Evolutionary conservation across 1,284 basidiomycete species (phyloP).

Genomic region (Cronartium quercuum): DNA sequence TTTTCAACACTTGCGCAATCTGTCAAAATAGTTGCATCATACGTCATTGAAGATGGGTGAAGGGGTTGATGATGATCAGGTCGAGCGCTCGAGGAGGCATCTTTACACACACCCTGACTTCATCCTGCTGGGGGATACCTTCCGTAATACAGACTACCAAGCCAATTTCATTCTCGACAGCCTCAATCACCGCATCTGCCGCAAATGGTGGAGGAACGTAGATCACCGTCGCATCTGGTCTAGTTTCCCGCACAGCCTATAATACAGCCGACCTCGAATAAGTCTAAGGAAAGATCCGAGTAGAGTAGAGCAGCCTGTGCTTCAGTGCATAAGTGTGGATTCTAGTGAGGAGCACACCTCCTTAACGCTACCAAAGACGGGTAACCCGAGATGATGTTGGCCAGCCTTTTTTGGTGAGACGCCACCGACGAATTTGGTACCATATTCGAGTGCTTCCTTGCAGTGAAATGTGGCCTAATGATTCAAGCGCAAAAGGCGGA

Average conservation of each 20-base stretch:
- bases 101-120: slow-evolving; percentile 64
- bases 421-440: slow-evolving; percentile 95
- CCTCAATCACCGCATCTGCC: slow-evolving; percentile 92
- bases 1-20: slow-evolving; percentile 88
- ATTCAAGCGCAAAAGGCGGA: neutral
- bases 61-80: neutral
- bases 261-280: neutral
- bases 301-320: neutral
- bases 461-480: slow-evolving; percentile 91
- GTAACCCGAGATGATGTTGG: slow-evolving; percentile 86
- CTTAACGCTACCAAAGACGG: slow-evolving; percentile 84
- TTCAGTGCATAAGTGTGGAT: neutral
- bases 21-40: slow-evolving; percentile 45
- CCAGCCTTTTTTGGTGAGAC: slow-evolving; percentile 98
- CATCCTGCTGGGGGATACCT: slow-evolving; percentile 91
- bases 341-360: slow-evolving; percentile 58
- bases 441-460: slow-evolving; percentile 86
- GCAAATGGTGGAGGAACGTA: slow-evolving; percentile 91
- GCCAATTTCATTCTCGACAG: slow-evolving; percentile 92
- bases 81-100: neutral
- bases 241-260: slow-evolving; percentile 72
- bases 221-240: slow-evolving; percentile 86
- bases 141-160: slow-evolving; percentile 96
- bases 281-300: neutral
- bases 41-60: neutral